Conservation (phyloP, 169 alveolate species). For the Amoebophrya sp. region DNA sequence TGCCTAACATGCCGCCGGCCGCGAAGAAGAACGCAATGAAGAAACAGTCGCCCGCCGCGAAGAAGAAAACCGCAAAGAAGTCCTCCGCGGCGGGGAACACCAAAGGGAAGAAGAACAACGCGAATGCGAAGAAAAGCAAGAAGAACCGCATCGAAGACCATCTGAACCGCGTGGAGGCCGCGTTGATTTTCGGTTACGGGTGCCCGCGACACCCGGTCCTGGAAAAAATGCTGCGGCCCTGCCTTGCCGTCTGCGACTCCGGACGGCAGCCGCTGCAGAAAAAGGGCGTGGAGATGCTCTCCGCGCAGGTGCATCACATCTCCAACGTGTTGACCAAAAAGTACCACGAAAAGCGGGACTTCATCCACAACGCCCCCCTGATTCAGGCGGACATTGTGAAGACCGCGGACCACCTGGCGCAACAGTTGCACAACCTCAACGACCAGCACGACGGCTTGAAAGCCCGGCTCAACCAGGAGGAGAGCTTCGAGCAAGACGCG, state of each 20-base stretch:
- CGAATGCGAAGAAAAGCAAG: background rate
- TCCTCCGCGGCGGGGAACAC: background rate
- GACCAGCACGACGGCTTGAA: background rate
- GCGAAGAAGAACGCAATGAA: too few relatives aligned
- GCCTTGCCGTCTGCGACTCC: background rate
- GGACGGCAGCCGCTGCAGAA: background rate
- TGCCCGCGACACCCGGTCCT: background rate
- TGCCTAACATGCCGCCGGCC: too few relatives aligned
- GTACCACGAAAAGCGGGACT: background rate
- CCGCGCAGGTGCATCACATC: background rate
- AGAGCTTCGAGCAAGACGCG: background rate
- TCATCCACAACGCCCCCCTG: background rate
- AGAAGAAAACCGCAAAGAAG: too few relatives aligned
- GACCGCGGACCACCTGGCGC: background rate
- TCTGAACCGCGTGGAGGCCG: background rate
- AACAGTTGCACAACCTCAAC: background rate
- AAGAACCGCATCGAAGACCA: background rate
- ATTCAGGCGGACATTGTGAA: background rate
- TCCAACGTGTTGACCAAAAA: background rate
- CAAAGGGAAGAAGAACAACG: background rate
- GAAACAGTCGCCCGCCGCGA: too few relatives aligned
- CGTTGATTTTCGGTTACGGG: background rate
- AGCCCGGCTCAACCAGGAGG: background rate
- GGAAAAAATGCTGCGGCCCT: constrained; percentile 10
- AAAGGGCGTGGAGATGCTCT: constrained; percentile 6